Evolutionary conservation across 2,329 filamentous ascomycete species (phyloP), one percentile per base, ranked within the genome.

Genomic region (Colletotrichum euphorbiae): DNA sequence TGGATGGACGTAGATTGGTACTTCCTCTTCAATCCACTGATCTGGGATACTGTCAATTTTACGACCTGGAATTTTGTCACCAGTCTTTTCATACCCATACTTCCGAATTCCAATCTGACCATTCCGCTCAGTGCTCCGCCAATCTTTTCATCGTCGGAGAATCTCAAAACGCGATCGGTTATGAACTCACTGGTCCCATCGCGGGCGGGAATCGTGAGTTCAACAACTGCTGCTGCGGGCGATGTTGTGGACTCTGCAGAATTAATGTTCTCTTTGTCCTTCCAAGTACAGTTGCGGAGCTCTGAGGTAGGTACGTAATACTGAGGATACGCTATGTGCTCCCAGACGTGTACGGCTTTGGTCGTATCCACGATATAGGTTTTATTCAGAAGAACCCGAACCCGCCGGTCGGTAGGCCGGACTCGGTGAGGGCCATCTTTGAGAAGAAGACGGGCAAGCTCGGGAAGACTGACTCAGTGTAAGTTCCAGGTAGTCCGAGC

Each of bases 1-100:
- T 0, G 89, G 89, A 67, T 92, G 90, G 3, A 87, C 82, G 72
- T 84, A 84, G 62, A 91, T 85, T 1, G 83, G 84, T 1, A 80
- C 78, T 57, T 90, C 87, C 77, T 91, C 89, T 73, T 90, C 88
- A 2, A 81, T 63, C 79, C 79, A 81, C 69, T 77, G 77, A 71
- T 80, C 79, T 81, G 8, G 13, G 3, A 12, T 2, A 19, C 1
- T 6, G 1, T 48, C 9, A 19, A 15, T 7, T 17, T 17, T 7
- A 8, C 21, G 15, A 21, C 1, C 12, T 21, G 2, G 15, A 38
- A 13, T 2, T 1, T 0, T 19, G 0, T 6, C 9, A 8, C 15
- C 6, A 21, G 15, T 55, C 2, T 2, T 2, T 2, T 19, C 74
- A 24, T 71, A 79, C 79, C 74, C 75, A 80, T 77, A 31, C 76